phyloP scores from a whole-genome alignment of 2,329 filamentous ascomycete genomes.

The Trichoderma harzianum region DNA sequence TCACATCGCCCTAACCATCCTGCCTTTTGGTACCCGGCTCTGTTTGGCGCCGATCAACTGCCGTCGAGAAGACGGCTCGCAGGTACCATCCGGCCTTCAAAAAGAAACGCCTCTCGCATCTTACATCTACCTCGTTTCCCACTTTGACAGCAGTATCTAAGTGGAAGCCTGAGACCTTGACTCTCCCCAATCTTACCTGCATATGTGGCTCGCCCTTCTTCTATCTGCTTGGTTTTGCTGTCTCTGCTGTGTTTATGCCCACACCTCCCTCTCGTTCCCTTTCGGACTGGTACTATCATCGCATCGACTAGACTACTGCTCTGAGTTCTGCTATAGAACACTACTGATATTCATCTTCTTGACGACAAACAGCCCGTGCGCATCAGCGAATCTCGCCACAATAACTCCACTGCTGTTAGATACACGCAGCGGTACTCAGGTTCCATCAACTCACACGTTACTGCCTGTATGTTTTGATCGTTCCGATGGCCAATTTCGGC shows the following conservation, averaged over 20 bases:
- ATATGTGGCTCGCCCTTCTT: slow-evolving; percentile 24
- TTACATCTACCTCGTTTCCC: slow-evolving; percentile 25
- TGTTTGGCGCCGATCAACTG: slow-evolving; percentile 19
- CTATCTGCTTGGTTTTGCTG: neutral
- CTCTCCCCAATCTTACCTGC: slow-evolving; percentile 27
- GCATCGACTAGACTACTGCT: neutral
- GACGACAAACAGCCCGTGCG: slow-evolving; percentile 21
- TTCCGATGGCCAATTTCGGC: slow-evolving; percentile 18
- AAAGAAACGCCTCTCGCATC: slow-evolving; percentile 34
- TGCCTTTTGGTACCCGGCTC: neutral
- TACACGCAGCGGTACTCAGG: neutral
- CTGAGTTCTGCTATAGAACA: neutral
- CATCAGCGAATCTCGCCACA: slow-evolving; percentile 21
- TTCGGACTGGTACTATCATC: neutral
- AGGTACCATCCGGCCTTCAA: slow-evolving; percentile 32
- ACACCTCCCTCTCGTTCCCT: neutral
- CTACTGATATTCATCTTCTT: slow-evolving; percentile 26
- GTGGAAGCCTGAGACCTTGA: slow-evolving; percentile 30
- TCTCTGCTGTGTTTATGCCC: neutral
- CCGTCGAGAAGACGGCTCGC: slow-evolving; percentile 28
- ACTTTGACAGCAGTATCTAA: slow-evolving; percentile 22
- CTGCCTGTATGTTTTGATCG: slow-evolving; percentile 17
- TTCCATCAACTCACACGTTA: neutral
- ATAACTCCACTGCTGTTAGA: slow-evolving; percentile 11
- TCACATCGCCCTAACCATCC: slow-evolving; percentile 14